Percentiles rank a stretch among this genome's conserved stretches.
These are phyloP conservation scores for Fusarium avenaceum DNA, from an alignment of 2,329 filamentous ascomycete species.

Conservation along the genomic window DNA sequence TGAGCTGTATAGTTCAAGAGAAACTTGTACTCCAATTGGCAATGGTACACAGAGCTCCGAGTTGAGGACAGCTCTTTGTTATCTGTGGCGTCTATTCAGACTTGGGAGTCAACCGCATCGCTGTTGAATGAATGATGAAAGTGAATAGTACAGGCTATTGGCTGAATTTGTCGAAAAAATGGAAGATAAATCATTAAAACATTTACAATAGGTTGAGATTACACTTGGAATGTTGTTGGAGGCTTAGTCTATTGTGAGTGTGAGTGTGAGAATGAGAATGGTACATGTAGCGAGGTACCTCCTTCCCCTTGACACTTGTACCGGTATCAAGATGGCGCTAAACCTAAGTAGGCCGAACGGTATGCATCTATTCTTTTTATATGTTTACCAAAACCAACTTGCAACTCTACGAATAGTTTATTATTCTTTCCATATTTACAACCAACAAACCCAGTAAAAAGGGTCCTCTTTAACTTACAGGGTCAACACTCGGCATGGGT, in stretches of 20 bases:
- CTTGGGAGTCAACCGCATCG: background rate
- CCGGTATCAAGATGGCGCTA: constrained; percentile 36
- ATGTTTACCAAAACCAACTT: background rate
- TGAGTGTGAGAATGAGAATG: constrained; percentile 1
- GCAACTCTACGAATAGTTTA: background rate
- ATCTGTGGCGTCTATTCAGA: constrained; percentile 43
- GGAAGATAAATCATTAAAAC: background rate
- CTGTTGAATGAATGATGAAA: background rate
- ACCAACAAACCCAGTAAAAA: background rate
- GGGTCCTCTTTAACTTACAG: background rate
- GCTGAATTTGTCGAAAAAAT: background rate
- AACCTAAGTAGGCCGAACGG: constrained; percentile 29
- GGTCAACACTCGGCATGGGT: constrained; percentile 56
- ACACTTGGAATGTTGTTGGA: constrained; percentile 4
- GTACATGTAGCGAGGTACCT: constrained; percentile 4
- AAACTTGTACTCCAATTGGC: background rate
- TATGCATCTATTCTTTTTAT: constrained; percentile 13
- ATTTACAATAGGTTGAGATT: background rate
- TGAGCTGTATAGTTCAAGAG: background rate
- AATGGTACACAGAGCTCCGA: background rate
- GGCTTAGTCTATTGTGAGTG: constrained; percentile 25
- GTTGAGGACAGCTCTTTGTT: constrained; percentile 7
- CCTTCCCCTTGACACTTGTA: constrained; percentile 21
- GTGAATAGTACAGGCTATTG: background rate
- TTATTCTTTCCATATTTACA: background rate